Percentiles rank a stretch among this genome's conserved stretches.
Evolutionary conservation across 192 early-diverging fungal species (phyloP).

Genomic region (Backusella mclennaniae): DNA sequence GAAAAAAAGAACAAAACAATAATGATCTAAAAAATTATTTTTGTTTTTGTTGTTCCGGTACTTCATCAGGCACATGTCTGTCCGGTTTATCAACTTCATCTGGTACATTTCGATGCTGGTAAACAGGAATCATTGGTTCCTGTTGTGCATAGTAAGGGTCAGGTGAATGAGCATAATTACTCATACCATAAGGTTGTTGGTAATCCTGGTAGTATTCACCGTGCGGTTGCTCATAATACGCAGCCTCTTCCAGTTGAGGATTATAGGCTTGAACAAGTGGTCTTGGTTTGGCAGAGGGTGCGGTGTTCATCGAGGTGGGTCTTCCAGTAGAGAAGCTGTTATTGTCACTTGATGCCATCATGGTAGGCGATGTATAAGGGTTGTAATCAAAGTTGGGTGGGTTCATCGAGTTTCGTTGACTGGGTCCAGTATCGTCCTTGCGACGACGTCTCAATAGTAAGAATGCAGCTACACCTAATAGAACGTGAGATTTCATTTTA

Average conservation of each 20-base stretch:
- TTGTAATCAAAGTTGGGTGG: not conserved
- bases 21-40: not conserved
- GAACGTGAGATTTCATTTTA: not conserved
- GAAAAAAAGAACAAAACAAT: too few species aligned
- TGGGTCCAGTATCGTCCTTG: not conserved
- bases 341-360: not conserved
- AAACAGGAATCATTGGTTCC: not conserved
- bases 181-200: not conserved
- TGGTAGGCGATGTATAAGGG: not conserved
- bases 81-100: not conserved
- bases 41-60: not conserved
- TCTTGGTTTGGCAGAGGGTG: not conserved
- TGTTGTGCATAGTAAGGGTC: not conserved
- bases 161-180: not conserved
- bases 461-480: slow-evolving; percentile 1
- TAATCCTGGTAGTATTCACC: not conserved
- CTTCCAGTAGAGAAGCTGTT: not conserved
- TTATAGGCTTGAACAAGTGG: not conserved
- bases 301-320: not conserved
- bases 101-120: not conserved
- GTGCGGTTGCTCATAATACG: not conserved
- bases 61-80: slow-evolving; percentile 1
- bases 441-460: slow-evolving; percentile 7
- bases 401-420: not conserved
- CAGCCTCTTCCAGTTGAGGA: not conserved